These are phyloP conservation scores for Gracilaria vermiculophylla DNA, from an alignment of 23 red algal species.

Conservation along the genomic window DNA sequence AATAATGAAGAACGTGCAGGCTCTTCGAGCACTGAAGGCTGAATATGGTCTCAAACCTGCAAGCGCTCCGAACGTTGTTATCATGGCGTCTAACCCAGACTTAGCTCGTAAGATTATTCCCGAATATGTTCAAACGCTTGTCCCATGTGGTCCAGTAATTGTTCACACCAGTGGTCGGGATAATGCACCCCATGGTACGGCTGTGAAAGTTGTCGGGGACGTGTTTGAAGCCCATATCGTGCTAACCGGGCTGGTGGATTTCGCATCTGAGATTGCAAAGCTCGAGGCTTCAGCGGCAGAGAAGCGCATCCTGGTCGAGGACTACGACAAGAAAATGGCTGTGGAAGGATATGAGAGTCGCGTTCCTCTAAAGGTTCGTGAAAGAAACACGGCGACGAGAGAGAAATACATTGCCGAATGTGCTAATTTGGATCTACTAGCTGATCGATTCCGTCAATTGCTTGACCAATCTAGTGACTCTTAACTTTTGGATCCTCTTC, in stretches of 20 bases:
- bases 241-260: constrained; percentile 82
- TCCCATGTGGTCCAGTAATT: constrained; percentile 39
- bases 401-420: constrained; percentile 52
- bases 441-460: constrained; percentile 45
- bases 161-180: constrained; percentile 14
- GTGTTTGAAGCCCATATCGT: constrained; percentile 69
- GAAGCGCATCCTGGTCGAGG: constrained; percentile 70
- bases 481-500: background rate
- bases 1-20: constrained; percentile 69
- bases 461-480: constrained; percentile 21
- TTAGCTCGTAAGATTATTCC: constrained; percentile 21
- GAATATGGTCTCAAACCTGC: constrained; percentile 72
- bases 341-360: constrained; percentile 64
- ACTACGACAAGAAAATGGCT: constrained; percentile 65
- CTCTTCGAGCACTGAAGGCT: constrained; percentile 73
- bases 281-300: constrained; percentile 66
- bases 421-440: constrained; percentile 34
- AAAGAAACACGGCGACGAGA: constrained; percentile 23
- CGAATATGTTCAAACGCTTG: constrained; percentile 63
- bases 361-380: constrained; percentile 77
- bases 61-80: constrained; percentile 55
- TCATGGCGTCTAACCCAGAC: constrained; percentile 41
- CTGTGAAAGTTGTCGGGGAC: constrained; percentile 69
- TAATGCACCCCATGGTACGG: constrained; percentile 62
- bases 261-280: constrained; percentile 82